Percentiles rank a stretch among this genome's conserved stretches.
Conservation (phyloP, 1,139 yeast species). For the Pichia sp. region DNA sequence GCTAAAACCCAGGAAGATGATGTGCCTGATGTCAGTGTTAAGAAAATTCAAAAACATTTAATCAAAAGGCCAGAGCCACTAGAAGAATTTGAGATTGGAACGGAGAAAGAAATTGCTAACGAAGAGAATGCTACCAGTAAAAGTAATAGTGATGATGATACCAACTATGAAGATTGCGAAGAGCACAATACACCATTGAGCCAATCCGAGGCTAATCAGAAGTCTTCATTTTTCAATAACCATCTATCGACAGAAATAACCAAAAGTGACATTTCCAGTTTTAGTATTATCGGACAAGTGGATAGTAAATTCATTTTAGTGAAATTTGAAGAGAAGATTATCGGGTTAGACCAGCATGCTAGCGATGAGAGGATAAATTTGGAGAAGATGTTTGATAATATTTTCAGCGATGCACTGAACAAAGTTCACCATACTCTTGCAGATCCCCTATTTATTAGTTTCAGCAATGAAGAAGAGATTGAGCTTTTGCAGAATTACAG, state of each 20-base stretch:
- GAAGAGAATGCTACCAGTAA: neutral
- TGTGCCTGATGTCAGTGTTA: too few relatives aligned
- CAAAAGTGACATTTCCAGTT: constrained; percentile 14
- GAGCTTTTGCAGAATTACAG: constrained; percentile 28
- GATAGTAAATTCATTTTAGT: constrained; percentile 53
- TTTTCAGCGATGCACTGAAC: constrained; percentile 19
- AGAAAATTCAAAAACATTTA: too few relatives aligned
- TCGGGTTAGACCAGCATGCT: constrained; percentile 69
- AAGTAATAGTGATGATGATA: neutral
- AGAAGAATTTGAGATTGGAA: too few relatives aligned
- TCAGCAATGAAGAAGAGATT: neutral
- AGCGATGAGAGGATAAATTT: constrained; percentile 62
- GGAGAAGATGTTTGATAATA: constrained; percentile 38
- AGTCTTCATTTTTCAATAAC: constrained; percentile 5
- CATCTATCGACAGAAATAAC: constrained; percentile 11
- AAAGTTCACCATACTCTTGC: neutral
- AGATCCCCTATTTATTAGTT: neutral
- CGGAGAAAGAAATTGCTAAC: too few relatives aligned
- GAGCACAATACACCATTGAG: constrained; percentile 1
- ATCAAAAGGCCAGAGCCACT: too few relatives aligned
- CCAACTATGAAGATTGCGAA: neutral
- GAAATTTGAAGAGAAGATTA: constrained; percentile 25
- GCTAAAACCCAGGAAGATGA: too few relatives aligned
- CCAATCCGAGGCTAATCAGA: constrained; percentile 4
- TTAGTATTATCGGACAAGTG: constrained; percentile 41